Evolutionary conservation across 2,329 filamentous ascomycete genomes (phyloP).

Genomic region (Microsporum ferrugineum): DNA sequence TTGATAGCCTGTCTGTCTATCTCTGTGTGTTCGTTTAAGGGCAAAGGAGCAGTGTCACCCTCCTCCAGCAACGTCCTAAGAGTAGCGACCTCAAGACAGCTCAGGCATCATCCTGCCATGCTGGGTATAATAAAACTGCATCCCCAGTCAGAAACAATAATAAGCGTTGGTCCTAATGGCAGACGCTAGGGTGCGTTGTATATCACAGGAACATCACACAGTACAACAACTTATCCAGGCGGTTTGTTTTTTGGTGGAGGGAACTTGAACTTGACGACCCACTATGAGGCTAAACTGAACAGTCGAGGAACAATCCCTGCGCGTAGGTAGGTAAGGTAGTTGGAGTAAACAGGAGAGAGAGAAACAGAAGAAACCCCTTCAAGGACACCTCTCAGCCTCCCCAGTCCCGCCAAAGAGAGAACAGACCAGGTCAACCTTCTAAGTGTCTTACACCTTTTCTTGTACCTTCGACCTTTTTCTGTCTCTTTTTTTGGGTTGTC

Average conservation of each 20-base stretch:
- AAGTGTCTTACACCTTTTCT: neutral
- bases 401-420: neutral
- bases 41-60: neutral
- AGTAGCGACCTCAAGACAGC: neutral
- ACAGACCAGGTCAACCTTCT: too few species aligned
- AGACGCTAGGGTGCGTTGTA: neutral
- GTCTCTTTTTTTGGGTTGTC: neutral
- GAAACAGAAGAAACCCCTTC: neutral
- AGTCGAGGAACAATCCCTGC: neutral
- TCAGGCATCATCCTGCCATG: neutral
- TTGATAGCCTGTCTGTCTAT: neutral
- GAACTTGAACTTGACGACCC: neutral
- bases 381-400: neutral
- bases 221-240: neutral
- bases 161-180: neutral
- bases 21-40: neutral
- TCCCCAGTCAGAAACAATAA: neutral
- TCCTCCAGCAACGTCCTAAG: neutral
- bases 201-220: neutral
- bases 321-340: neutral
- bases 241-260: neutral
- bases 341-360: neutral
- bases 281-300: neutral
- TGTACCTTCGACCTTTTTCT: neutral
- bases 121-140: constrained; percentile 1